These are phyloP conservation scores for Aspergillus transmontanensis DNA, from an alignment of 2,329 filamentous ascomycete species.

Conservation along the genomic window DNA sequence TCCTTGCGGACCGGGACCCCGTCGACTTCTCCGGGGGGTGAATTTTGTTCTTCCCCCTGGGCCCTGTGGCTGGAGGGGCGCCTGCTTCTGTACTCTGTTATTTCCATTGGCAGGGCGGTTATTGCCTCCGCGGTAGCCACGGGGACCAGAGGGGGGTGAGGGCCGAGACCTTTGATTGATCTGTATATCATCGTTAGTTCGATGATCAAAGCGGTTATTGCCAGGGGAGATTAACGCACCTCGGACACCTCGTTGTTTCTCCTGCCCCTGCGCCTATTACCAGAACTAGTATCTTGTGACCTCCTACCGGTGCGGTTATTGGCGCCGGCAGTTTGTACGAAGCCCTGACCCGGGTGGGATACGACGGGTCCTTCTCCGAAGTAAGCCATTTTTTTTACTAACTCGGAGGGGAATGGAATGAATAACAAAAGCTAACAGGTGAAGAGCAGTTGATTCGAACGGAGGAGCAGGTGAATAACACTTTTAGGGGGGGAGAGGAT, in stretches of 20 bases:
- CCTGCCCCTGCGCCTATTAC: background rate
- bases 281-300: background rate
- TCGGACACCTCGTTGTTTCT: background rate
- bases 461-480: constrained; percentile 1
- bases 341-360: background rate
- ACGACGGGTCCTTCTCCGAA: constrained; percentile 5
- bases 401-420: background rate
- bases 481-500: background rate
- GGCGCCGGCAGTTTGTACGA: background rate
- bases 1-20: no score
- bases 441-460: background rate
- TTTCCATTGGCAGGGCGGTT: background rate
- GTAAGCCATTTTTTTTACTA: constrained; percentile 9
- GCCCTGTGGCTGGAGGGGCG: background rate
- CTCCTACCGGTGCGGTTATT: background rate
- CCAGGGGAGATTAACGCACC: background rate
- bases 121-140: background rate
- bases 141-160: background rate
- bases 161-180: background rate
- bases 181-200: background rate
- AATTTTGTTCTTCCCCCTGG: background rate
- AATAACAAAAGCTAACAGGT: background rate
- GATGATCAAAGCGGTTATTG: background rate
- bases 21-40: background rate
- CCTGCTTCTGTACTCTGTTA: background rate